Evolutionary conservation across 805 yeast genomes (phyloP).

Genomic region (Saccharomycopsis fermentans): DNA sequence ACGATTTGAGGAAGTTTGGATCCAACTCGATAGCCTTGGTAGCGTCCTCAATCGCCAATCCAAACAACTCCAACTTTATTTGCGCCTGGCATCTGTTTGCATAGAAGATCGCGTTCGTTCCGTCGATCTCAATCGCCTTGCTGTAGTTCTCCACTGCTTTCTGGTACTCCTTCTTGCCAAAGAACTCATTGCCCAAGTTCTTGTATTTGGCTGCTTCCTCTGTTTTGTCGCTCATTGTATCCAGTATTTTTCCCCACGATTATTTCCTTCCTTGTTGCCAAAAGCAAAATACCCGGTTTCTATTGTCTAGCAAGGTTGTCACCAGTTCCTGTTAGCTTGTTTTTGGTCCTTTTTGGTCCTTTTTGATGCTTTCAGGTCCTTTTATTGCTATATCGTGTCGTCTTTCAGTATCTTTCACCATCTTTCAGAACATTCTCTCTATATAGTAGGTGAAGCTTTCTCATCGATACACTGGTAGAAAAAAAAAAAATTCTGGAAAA

Average conservation of each 20-base stretch:
- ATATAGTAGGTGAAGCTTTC: no score
- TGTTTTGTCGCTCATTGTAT: background rate
- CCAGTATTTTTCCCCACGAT: background rate
- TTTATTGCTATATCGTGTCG: no score
- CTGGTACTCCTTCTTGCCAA: constrained; percentile 54
- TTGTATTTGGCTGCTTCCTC: constrained; percentile 41
- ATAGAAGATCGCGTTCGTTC: constrained; percentile 50
- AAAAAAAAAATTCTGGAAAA: background rate
- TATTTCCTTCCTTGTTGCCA: background rate
- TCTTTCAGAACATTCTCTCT: no score
- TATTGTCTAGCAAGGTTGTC: background rate
- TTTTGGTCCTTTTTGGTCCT: no score
- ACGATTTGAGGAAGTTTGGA: constrained; percentile 61
- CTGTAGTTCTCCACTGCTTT: constrained; percentile 66
- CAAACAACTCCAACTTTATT: constrained; percentile 77
- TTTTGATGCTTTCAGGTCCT: no score
- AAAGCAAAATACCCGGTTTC: no score
- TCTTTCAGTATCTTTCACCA: no score
- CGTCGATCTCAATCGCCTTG: constrained; percentile 58
- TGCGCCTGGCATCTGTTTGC: constrained; percentile 89
- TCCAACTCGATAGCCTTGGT: constrained; percentile 60
- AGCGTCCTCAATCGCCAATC: constrained; percentile 75
- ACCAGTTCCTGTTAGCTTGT: no score
- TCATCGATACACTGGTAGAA: background rate
- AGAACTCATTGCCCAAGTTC: constrained; percentile 60